phyloP scores from a whole-genome alignment of 371 early-diverging fungal genomes.

The Scutellospora calospora region DNA sequence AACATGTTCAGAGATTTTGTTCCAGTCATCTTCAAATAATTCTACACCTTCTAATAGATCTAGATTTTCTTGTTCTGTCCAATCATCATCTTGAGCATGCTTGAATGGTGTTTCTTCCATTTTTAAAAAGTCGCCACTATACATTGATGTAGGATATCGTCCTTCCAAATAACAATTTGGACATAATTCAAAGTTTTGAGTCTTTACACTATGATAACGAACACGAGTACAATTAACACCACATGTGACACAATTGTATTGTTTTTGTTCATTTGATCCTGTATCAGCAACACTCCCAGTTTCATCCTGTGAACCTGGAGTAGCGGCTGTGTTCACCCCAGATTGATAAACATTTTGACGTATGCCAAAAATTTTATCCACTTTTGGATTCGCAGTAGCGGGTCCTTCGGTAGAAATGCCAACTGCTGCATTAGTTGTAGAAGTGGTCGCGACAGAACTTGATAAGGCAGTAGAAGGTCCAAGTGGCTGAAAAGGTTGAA shows the following conservation, averaged over 20 bases:
- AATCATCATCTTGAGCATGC: constrained; percentile 69
- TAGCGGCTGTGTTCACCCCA: constrained; percentile 45
- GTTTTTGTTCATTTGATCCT: constrained; percentile 47
- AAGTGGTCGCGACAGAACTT: constrained; percentile 5
- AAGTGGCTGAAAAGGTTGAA: constrained; percentile 84
- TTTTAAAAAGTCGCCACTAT: constrained; percentile 90
- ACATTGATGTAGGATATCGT: constrained; percentile 88
- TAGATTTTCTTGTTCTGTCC: constrained; percentile 96
- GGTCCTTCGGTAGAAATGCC: background rate
- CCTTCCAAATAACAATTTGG: constrained; percentile 91
- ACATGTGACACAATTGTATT: constrained; percentile 86
- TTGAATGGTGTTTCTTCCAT: constrained; percentile 62
- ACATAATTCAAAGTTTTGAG: constrained; percentile 87
- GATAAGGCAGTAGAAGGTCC: constrained; percentile 35
- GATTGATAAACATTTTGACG: constrained; percentile 67
- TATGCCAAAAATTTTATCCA: constrained; percentile 58
- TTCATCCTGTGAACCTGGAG: constrained; percentile 50
- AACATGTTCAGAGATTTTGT: constrained; percentile 91
- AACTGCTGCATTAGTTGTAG: background rate
- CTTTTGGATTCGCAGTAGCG: constrained; percentile 18
- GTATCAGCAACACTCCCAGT: constrained; percentile 45
- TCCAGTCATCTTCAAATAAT: constrained; percentile 97
- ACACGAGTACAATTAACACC: constrained; percentile 85
- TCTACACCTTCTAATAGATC: constrained; percentile 96
- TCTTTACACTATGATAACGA: constrained; percentile 85